Evolutionary conservation across 108 stramenopile species (phyloP).

Genomic region (Cylindrotheca closterium): DNA sequence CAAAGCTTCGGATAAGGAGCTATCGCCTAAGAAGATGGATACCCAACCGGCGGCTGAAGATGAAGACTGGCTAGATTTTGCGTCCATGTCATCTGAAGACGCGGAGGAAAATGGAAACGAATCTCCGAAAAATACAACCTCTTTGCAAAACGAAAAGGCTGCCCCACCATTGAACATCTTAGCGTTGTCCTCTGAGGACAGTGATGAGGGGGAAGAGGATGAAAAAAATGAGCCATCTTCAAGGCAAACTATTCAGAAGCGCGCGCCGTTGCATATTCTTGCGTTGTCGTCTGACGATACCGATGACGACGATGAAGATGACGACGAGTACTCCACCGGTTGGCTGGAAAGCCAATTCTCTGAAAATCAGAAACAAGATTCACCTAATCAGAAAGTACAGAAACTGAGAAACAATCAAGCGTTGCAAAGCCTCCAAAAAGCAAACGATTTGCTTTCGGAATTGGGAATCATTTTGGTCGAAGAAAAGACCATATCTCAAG

Average conservation of each 20-base stretch:
- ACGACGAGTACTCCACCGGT: not conserved
- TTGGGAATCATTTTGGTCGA: constrained; percentile 48
- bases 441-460: constrained; percentile 32
- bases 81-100: not conserved
- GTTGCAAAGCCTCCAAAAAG: constrained; percentile 24
- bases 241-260: no score
- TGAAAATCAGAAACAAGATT: constrained; percentile 3
- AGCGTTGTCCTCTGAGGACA: constrained; percentile 4
- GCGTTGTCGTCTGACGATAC: constrained; percentile 1
- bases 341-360: not conserved
- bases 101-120: no score
- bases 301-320: constrained; percentile 8
- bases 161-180: not conserved
- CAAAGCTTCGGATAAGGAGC: no score
- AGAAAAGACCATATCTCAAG: constrained; percentile 5
- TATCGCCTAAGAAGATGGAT: not conserved
- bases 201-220: constrained; percentile 6
- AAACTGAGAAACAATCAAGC: constrained; percentile 5
- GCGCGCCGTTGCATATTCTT: not conserved
- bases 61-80: not conserved
- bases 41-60: not conserved
- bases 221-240: not conserved
- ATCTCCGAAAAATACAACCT: not conserved
- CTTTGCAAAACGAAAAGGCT: not conserved
- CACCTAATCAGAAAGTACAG: not conserved